phyloP scores from a whole-genome alignment of 129 eudicot genomes.

The Flaveria ramosissima region DNA sequence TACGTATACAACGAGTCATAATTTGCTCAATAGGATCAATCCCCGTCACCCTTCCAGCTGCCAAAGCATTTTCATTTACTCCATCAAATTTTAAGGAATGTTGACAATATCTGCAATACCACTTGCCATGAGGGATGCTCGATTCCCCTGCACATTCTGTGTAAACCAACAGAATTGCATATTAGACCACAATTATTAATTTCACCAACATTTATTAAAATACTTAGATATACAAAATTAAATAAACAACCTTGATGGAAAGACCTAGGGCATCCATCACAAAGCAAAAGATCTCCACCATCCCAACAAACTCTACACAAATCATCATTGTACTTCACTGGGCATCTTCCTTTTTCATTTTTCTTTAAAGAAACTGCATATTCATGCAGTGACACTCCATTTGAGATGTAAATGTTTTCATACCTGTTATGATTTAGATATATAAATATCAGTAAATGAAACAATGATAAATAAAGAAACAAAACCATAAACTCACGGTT shows the following conservation, averaged over 20 bases:
- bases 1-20: conserved; percentile 79
- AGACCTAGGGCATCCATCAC: conserved; percentile 99
- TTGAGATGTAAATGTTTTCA: conserved; percentile 79
- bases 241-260: conserved; percentile 67
- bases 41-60: conserved; percentile 84
- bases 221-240: conserved; percentile 4
- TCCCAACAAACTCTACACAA: conserved; percentile 85
- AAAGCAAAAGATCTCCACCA: conserved; percentile 91
- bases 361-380: conserved; percentile 59
- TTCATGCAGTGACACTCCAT: conserved; percentile 97
- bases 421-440: conserved; percentile 50
- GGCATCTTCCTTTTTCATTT: conserved; percentile 36
- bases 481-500: conserved; percentile 66
- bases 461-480: not conserved
- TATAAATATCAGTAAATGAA: conserved; percentile 2
- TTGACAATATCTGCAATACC: conserved; percentile 82
- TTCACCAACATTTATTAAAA: not conserved
- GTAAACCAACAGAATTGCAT: conserved; percentile 12
- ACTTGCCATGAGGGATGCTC: conserved; percentile 77
- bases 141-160: conserved; percentile 75
- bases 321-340: conserved; percentile 68
- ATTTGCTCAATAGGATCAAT: conserved; percentile 79
- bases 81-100: conserved; percentile 55
- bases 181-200: conserved; percentile 1
- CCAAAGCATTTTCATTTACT: conserved; percentile 72